phyloP scores from a whole-genome alignment of 2,329 filamentous ascomycete genomes.

The Cryphonectria japonica region DNA sequence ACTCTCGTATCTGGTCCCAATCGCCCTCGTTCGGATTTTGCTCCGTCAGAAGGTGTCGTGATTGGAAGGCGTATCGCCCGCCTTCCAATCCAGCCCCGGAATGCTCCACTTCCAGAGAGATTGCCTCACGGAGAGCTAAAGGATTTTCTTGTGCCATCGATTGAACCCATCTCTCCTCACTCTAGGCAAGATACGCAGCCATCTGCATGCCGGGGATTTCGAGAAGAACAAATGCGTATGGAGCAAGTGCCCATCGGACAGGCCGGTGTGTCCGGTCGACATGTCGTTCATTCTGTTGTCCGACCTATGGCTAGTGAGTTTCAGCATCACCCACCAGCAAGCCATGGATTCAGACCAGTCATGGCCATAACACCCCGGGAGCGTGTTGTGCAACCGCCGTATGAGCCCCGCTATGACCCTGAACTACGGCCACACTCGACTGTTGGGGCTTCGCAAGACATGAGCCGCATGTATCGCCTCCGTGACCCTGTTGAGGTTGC shows the following conservation, averaged over 20 bases:
- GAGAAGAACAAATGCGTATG: slow-evolving; percentile 18
- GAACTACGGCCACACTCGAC: slow-evolving; percentile 13
- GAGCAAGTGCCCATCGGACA: slow-evolving; percentile 31
- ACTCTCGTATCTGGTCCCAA: not conserved
- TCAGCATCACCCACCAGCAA: slow-evolving; percentile 8
- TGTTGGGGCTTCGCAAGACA: slow-evolving; percentile 13
- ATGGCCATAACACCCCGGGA: not conserved
- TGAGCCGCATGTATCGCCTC: slow-evolving; percentile 21
- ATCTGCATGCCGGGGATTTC: slow-evolving; percentile 21
- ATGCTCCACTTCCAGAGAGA: slow-evolving; percentile 28
- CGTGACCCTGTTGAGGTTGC: slow-evolving; percentile 23
- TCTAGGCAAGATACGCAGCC: slow-evolving; percentile 23
- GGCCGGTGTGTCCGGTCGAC: not conserved
- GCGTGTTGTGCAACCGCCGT: slow-evolving; percentile 8
- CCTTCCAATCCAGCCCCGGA: slow-evolving; percentile 24
- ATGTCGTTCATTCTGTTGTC: not conserved
- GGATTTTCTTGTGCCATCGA: slow-evolving; percentile 51
- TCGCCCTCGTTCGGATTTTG: slow-evolving; percentile 8
- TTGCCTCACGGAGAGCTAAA: slow-evolving; percentile 38
- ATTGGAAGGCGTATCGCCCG: slow-evolving; percentile 22
- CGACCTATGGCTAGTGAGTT: slow-evolving; percentile 13
- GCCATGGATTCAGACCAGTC: slow-evolving; percentile 10
- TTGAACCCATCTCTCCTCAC: slow-evolving; percentile 48
- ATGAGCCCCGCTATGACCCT: slow-evolving; percentile 12
- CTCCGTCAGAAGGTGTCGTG: slow-evolving; percentile 20